These are phyloP conservation scores for Trichoderma aggressivum DNA, from an alignment of 2,329 filamentous ascomycete genomes.

Conservation along the genomic window DNA sequence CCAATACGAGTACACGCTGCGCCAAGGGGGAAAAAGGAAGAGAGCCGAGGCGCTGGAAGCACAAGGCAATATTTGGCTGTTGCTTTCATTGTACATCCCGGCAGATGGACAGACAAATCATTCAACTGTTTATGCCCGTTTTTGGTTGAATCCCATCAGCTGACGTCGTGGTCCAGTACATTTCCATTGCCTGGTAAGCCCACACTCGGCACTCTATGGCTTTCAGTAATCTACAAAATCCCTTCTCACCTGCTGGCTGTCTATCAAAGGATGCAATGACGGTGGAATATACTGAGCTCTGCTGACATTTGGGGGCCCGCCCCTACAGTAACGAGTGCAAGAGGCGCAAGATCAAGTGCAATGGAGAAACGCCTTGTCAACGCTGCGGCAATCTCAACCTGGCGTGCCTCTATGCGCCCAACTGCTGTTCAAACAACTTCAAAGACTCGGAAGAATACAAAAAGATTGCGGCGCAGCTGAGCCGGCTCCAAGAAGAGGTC, in stretches of 20 bases:
- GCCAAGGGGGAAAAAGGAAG: neutral
- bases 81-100: neutral
- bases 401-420: slow-evolving; percentile 62
- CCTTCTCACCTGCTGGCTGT: neutral
- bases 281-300: neutral
- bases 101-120: neutral
- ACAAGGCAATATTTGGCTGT: neutral
- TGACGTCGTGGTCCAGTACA: slow-evolving; percentile 43
- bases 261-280: neutral
- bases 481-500: slow-evolving; percentile 78
- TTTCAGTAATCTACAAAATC: neutral
- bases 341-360: slow-evolving; percentile 72
- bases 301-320: slow-evolving; percentile 4
- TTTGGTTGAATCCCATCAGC: neutral
- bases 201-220: neutral
- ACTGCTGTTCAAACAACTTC: slow-evolving; percentile 72
- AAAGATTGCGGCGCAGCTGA: slow-evolving; percentile 71
- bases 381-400: slow-evolving; percentile 67
- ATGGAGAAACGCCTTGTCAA: slow-evolving; percentile 65
- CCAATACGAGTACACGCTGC: neutral
- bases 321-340: slow-evolving; percentile 65
- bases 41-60: neutral
- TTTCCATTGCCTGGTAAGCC: slow-evolving; percentile 59
- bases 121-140: neutral
- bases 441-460: slow-evolving; percentile 92